Evolutionary conservation across 306 rosid genomes (phyloP).

Genomic region (Astragalus glycyphyllos): DNA sequence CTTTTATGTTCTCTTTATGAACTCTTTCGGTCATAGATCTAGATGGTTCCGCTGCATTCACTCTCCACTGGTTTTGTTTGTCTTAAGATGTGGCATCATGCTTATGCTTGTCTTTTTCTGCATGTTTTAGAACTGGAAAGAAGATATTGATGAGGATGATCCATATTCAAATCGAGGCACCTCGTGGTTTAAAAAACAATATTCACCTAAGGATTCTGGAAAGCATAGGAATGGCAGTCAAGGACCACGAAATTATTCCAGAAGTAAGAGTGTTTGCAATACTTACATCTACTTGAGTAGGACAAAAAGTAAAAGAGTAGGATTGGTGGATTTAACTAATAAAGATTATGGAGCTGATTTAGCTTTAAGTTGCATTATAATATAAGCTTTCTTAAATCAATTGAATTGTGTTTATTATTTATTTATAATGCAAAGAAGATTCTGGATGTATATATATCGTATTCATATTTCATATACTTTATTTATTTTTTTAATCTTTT

Average conservation of each 20-base stretch:
- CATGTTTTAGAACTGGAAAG: constrained; percentile 43
- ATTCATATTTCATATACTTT: too few relatives aligned
- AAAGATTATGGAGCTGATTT: constrained; percentile 30
- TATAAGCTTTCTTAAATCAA: constrained; percentile 29
- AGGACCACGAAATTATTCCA: constrained; percentile 17
- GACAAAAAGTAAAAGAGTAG: not conserved
- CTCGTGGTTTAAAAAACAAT: constrained; percentile 40
- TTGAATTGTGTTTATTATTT: not conserved
- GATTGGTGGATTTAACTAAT: constrained; percentile 4
- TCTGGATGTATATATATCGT: too few relatives aligned
- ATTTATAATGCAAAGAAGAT: constrained; percentile 27
- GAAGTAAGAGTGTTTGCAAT: constrained; percentile 34
- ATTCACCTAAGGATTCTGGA: constrained; percentile 37
- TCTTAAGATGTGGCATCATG: constrained; percentile 25
- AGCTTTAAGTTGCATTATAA: constrained; percentile 32
- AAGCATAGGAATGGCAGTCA: constrained; percentile 34
- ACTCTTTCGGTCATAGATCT: constrained; percentile 10
- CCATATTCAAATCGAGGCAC: constrained; percentile 42
- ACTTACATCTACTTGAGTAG: constrained; percentile 6
- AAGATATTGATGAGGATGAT: constrained; percentile 30
- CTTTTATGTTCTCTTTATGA: not conserved
- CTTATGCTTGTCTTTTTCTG: constrained; percentile 23
- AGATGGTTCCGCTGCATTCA: not conserved
- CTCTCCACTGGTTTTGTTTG: constrained; percentile 27
- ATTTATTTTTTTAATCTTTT: constrained; percentile 34